A percentile compares a stretch with the other conserved stretches of the same genome.
phyloP scores from a whole-genome alignment of 208 protist genomes.

The Leptomonas pyrrhocoris region DNA sequence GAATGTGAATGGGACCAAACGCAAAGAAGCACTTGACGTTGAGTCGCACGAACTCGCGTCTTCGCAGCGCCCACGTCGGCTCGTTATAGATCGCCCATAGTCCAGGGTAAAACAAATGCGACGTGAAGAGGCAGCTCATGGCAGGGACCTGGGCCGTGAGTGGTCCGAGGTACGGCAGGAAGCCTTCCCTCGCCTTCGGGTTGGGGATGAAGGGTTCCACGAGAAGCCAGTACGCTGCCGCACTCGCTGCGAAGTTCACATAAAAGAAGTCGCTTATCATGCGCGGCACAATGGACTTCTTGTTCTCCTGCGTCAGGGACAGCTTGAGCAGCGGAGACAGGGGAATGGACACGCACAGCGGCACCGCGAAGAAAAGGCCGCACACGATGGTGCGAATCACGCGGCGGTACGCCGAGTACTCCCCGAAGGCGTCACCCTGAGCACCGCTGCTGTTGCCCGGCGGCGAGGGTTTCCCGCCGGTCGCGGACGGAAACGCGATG shows the following conservation, averaged over 20 bases:
- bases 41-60: constrained; percentile 57
- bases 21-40: constrained; percentile 71
- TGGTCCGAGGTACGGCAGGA: constrained; percentile 66
- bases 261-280: constrained; percentile 85
- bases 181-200: constrained; percentile 41
- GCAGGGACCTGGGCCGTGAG: constrained; percentile 60
- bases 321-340: constrained; percentile 62
- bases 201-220: constrained; percentile 55
- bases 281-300: constrained; percentile 57
- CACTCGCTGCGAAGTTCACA: constrained; percentile 59
- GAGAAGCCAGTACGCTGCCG: constrained; percentile 43
- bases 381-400: constrained; percentile 54
- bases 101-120: constrained; percentile 69
- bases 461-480: not conserved
- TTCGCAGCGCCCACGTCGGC: constrained; percentile 50
- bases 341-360: constrained; percentile 47
- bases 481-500: constrained; percentile 13
- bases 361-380: constrained; percentile 50
- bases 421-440: constrained; percentile 20
- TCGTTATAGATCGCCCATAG: constrained; percentile 74
- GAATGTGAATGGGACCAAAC: constrained; percentile 51
- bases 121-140: constrained; percentile 49
- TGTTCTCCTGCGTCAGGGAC: constrained; percentile 65
- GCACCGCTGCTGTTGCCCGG: not conserved
- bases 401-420: constrained; percentile 35